Base-by-base conservation (phyloP, 208 protist genomes). In the Endotrypanum monterogeii region DNA sequence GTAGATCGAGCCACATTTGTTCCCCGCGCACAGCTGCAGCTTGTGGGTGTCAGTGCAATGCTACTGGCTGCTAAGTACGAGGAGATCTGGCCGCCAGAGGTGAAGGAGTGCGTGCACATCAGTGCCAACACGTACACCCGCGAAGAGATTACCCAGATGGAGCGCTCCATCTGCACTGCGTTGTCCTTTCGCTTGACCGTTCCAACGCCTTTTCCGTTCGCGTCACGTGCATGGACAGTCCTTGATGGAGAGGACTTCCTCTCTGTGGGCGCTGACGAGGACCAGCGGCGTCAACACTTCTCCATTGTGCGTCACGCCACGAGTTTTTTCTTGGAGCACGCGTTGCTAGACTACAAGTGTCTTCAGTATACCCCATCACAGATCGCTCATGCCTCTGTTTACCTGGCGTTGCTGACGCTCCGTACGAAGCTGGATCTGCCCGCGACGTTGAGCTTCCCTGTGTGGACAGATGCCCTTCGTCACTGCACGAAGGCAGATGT, bases 31-130 rank as follows among this genome's bases (percentile, higher is more conserved):
- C 91, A 98, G 82, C 88, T 99, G 56, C 99, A 99, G 88, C 87
- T 99, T 16, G 96, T 99, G 11, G 99, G 98, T 48, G 86, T 96
- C 57, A 92, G 89, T 25, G 86, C 84, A 52, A 94, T 98, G 78
- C 84, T 98, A 52, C 68, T 98, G 46, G 96, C 96, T 3, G 82
- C 89, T 25, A 98, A 98, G 86, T 99, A 98, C 82, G 97, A 99
- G 85, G 94, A 99, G 84, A 98, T 99, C 44, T 94, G 87, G 80
- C 92, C 94, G n/a, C 96, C 95, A 58, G 89, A 95, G 58, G 88
- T 98, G 70, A 91, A 97, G 74, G 96, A 98, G 73, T 98, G 96
- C 65, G 94, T 98, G 51, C 91, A 98, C 86, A 98, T 98, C 76
- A 94, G 88, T 68, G 95, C 95, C 50, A 98, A 98, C 87, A 96